A percentile compares a stretch with the other conserved stretches of the same genome.
Conservation (phyloP, 1,284 basidiomycete species). For the Phellopilus nigrolimitatus region DNA sequence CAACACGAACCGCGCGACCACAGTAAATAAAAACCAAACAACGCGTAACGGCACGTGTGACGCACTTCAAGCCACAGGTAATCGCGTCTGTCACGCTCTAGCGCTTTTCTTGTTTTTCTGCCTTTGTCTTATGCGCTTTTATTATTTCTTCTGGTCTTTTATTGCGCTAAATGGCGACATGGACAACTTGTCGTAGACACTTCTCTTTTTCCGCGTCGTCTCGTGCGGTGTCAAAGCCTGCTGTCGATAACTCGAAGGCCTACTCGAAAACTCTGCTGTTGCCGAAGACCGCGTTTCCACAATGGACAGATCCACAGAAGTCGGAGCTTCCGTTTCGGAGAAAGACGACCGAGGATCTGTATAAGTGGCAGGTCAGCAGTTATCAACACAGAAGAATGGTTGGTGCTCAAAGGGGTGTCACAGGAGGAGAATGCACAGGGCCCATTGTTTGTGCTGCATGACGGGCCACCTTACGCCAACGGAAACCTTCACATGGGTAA, state of each 20-base stretch:
- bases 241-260: constrained; percentile 25
- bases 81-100: neutral
- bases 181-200: constrained; percentile 1
- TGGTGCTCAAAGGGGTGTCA: constrained; percentile 10
- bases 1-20: constrained; percentile 18
- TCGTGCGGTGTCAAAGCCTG: neutral
- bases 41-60: constrained; percentile 17
- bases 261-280: constrained; percentile 75
- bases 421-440: constrained; percentile 64
- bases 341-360: constrained; percentile 74
- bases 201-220: neutral
- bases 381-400: constrained; percentile 8
- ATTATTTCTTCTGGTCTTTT: neutral
- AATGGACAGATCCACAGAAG: constrained; percentile 67
- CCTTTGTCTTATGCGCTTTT: neutral
- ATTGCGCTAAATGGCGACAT: constrained; percentile 3
- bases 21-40: constrained; percentile 18
- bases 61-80: neutral
- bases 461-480: constrained; percentile 98
- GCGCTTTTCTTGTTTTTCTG: neutral
- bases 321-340: constrained; percentile 57
- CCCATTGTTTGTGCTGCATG: constrained; percentile 82
- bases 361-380: constrained; percentile 77
- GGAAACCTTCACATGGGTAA: constrained; percentile 92
- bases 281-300: constrained; percentile 80